Evolutionary conservation across 768 basidiomycete species (phyloP).

Genomic region (Termitomyces sp.): DNA sequence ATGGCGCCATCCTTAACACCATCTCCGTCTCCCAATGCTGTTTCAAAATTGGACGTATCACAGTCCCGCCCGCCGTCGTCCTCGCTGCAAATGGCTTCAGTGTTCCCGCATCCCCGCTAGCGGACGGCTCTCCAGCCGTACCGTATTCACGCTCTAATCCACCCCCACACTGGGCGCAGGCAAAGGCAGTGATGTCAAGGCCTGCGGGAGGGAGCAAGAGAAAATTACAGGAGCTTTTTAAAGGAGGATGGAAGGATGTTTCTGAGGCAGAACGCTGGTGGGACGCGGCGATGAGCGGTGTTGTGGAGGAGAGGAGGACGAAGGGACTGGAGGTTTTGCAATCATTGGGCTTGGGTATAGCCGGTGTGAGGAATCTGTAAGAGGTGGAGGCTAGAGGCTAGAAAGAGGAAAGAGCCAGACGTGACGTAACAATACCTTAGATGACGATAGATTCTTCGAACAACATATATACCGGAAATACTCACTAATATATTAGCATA

Average conservation of each 20-base stretch:
- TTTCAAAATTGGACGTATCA: constrained; percentile 69
- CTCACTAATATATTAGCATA: not conserved
- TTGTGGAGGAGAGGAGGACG: constrained; percentile 36
- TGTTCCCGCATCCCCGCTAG: constrained; percentile 17
- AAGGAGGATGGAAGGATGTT: constrained; percentile 57
- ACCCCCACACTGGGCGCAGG: constrained; percentile 45
- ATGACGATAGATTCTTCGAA: not conserved
- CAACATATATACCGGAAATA: not conserved
- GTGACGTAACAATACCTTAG: not conserved
- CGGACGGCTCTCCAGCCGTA: constrained; percentile 27
- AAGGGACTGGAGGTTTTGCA: constrained; percentile 28
- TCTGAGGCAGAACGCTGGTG: constrained; percentile 62
- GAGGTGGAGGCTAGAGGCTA: not conserved
- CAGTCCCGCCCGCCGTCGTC: constrained; percentile 62
- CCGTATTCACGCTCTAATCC: constrained; percentile 35
- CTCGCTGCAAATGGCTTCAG: constrained; percentile 57
- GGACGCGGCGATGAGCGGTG: constrained; percentile 51
- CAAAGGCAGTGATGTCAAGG: constrained; percentile 29
- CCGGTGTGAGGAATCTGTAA: constrained; percentile 22
- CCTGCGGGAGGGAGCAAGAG: constrained; percentile 29
- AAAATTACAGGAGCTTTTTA: constrained; percentile 41
- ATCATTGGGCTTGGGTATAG: constrained; percentile 29
- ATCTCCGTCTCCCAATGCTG: constrained; percentile 58
- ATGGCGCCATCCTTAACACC: constrained; percentile 58
- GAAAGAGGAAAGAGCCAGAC: not conserved